Percentiles rank a stretch among this genome's conserved stretches.
Evolutionary conservation across 257 asterid genomes (phyloP).

Genomic region (Plantago major): DNA sequence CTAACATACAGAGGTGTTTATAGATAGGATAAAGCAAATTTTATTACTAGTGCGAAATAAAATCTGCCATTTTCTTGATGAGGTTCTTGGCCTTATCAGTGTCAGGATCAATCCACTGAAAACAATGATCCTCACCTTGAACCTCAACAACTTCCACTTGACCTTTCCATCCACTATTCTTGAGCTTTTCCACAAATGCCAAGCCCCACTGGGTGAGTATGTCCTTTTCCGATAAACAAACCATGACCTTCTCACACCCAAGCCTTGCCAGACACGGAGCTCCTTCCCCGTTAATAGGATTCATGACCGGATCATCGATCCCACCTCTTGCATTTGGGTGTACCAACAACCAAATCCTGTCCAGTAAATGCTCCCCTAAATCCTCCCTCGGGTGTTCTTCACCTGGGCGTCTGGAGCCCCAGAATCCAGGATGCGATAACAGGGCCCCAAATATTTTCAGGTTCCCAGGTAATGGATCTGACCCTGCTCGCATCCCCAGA

Average conservation of each 20-base stretch:
- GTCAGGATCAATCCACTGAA: constrained; percentile 27
- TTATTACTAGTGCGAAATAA: no score
- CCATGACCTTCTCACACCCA: constrained; percentile 1
- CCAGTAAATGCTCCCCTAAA: not conserved
- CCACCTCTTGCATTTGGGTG: constrained; percentile 3
- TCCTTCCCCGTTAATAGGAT: constrained; percentile 7
- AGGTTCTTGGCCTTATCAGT: constrained; percentile 26
- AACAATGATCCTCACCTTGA: constrained; percentile 46
- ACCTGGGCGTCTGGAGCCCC: constrained; percentile 20
- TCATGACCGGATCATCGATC: constrained; percentile 9
- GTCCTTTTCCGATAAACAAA: constrained; percentile 24
- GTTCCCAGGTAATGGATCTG: constrained; percentile 7
- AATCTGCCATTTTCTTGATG: constrained; percentile 30
- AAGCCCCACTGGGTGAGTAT: constrained; percentile 9
- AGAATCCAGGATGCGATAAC: constrained; percentile 27
- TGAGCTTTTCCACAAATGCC: constrained; percentile 32
- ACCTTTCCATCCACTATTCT: constrained; percentile 53
- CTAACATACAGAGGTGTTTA: no score
- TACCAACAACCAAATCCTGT: not conserved
- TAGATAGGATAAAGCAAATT: not conserved
- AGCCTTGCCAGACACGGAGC: constrained; percentile 13
- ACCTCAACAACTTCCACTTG: constrained; percentile 42
- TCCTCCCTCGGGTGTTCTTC: constrained; percentile 4
- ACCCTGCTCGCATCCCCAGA: constrained; percentile 18
- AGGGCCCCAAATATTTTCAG: constrained; percentile 30